Percentiles rank a stretch among this genome's conserved stretches.
Conservation (phyloP, 768 basidiomycete species). For the Rhizopogon vinicolor region DNA sequence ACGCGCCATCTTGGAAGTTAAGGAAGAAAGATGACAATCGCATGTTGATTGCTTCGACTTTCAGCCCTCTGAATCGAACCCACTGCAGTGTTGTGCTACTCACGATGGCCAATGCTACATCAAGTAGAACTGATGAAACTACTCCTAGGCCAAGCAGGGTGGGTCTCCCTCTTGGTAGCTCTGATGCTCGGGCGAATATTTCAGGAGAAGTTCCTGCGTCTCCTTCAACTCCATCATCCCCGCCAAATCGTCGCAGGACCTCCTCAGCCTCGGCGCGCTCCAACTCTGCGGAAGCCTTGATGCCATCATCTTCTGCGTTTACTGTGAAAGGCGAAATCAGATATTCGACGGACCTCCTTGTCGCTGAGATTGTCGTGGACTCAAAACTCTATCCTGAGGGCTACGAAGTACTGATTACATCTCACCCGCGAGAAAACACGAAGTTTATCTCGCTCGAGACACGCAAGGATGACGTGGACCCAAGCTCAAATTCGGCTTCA, state of each 20-base stretch:
- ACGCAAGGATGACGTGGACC: constrained; percentile 11
- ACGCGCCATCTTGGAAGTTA: constrained; percentile 51
- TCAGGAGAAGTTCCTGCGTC: constrained; percentile 16
- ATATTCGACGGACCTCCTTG: constrained; percentile 62
- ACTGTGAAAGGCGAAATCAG: constrained; percentile 58
- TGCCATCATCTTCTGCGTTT: constrained; percentile 49
- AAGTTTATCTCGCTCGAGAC: constrained; percentile 30
- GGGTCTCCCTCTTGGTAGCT: constrained; percentile 15
- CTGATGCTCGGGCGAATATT: constrained; percentile 11
- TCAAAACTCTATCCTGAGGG: constrained; percentile 76
- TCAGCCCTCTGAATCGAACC: constrained; percentile 42
- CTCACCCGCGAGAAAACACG: constrained; percentile 35
- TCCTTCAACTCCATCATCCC: constrained; percentile 13
- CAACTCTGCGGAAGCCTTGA: constrained; percentile 28
- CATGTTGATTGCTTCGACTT: constrained; percentile 51
- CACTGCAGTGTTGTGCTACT: constrained; percentile 53
- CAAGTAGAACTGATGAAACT: constrained; percentile 26
- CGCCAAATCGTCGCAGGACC: constrained; percentile 10
- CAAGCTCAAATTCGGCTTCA: neutral
- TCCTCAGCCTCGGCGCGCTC: constrained; percentile 26
- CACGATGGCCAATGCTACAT: constrained; percentile 14
- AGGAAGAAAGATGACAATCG: constrained; percentile 55
- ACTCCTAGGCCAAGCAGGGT: constrained; percentile 40
- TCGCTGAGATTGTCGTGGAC: constrained; percentile 78
- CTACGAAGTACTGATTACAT: constrained; percentile 51